Conservation (phyloP, 2,329 filamentous ascomycete genomes). For the Trichoderma hamatum region DNA sequence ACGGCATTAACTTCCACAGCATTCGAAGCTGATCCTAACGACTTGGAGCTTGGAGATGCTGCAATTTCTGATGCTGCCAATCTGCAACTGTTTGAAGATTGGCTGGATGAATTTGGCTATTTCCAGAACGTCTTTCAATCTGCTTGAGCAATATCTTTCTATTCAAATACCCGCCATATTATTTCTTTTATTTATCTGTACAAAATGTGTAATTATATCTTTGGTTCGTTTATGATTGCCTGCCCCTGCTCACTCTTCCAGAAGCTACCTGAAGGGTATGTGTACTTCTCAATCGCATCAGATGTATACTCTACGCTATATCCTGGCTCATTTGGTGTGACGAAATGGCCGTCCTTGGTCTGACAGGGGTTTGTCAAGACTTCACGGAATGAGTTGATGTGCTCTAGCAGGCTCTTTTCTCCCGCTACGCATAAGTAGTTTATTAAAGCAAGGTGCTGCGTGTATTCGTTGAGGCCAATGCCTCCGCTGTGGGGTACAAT, state of each 20-base stretch:
- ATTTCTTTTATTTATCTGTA: not conserved
- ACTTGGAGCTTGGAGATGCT: not conserved
- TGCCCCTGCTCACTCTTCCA: conserved; percentile 28
- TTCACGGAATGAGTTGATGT: conserved; percentile 27
- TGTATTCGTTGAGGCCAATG: conserved; percentile 30
- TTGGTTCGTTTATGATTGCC: conserved; percentile 28
- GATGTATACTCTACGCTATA: conserved; percentile 28
- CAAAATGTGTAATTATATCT: conserved; percentile 2
- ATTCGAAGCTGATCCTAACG: not conserved
- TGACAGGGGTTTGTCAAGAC: conserved; percentile 18
- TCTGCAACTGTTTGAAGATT: conserved; percentile 26
- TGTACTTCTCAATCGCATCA: conserved; percentile 24
- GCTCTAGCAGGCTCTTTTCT: conserved; percentile 28
- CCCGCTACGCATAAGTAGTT: conserved; percentile 28
- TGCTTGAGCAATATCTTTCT: conserved; percentile 12
- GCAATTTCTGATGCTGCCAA: conserved; percentile 9
- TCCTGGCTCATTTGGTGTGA: conserved; percentile 26
- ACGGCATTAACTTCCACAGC: too few relatives aligned
- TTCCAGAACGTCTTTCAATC: conserved; percentile 25
- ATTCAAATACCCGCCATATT: not conserved
- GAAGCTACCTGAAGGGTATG: conserved; percentile 25
- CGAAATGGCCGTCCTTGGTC: conserved; percentile 28
- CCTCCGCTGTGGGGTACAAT: conserved; percentile 29
- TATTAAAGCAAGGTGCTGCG: conserved; percentile 27
- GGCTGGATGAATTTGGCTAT: conserved; percentile 25